Base-by-base conservation (phyloP, 2,329 filamentous ascomycete genomes). In the Iodosphaeria phyllophila region DNA sequence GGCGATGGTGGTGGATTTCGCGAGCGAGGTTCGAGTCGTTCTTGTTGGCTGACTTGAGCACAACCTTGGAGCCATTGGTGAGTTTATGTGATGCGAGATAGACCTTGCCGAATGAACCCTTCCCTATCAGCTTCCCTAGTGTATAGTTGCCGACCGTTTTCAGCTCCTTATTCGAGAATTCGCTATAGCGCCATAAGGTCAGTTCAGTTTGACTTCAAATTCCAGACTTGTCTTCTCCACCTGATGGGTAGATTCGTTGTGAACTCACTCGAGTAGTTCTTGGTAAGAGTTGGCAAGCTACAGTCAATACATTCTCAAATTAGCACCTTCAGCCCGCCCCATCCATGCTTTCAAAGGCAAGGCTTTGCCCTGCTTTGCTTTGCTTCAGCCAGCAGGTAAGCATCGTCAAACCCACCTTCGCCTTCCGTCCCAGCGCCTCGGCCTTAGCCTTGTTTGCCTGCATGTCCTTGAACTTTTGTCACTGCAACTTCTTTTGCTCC, bases 1-100 rank as follows among this genome's bases (percentile, higher is more conserved):
- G 89, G 37, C 89, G 78, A 48, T 98, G 89, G 48, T 98, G 89
- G 50, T 98, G 89, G 39, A 98, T 98, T 50, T 98, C 89, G 39
- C 89, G 77, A 10, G 86, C 86, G 24, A 98, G 73, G 47, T 98
- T 98, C 27, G 80, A 71, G 50, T 98, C 89, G 45, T 84, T 76
- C 50, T 92, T 93, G 47, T 89, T 86, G 33, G 89, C 89, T 32
- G 84, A 93, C 54, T 98, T 98, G 53, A 98, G 79, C 18, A 98
- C 89, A 40, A 98, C 89, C 70, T 93, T 95, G 46, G 84, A 92
- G 43, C 84, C 86, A 71, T 93, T 93, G 43, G 82, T 95, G 50
- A 98, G 80, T 51, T 93, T 95, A 52, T 98, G 89, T 22, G 74
- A 72, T 30, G 86, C 89, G 30, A 98, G 64, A 50, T 98, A 98